A percentile compares a stretch with the other conserved stretches of the same genome.
phyloP scores from a whole-genome alignment of 148 eudicot genomes.

The Diospyros kaki region DNA sequence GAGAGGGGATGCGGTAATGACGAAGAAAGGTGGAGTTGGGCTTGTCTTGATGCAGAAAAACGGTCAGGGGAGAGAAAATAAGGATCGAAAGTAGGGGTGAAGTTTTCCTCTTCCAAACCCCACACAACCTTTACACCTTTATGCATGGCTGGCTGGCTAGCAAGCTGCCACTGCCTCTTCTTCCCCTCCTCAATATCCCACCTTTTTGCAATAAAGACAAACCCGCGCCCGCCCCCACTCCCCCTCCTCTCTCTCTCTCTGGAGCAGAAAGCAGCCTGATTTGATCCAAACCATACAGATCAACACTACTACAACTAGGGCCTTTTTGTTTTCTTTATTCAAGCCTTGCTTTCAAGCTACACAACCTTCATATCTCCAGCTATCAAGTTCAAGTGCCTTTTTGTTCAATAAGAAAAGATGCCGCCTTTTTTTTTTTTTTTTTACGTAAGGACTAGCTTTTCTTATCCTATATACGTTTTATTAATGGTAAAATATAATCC shows the following conservation, averaged over 20 bases:
- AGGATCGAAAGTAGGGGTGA: background rate
- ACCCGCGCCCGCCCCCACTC: conserved; percentile 13
- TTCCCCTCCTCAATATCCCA: background rate
- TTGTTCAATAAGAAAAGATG: too few species aligned
- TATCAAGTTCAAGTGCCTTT: too few species aligned
- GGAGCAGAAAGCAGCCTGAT: background rate
- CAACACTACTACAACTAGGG: background rate
- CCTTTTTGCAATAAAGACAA: conserved; percentile 34
- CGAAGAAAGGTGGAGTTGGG: background rate
- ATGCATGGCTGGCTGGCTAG: conserved; percentile 8
- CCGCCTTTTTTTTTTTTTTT: too few species aligned
- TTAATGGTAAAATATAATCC: too few species aligned
- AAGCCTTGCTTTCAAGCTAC: conserved; percentile 5
- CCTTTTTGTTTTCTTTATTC: background rate
- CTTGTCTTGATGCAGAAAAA: conserved; percentile 6
- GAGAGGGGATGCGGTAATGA: background rate
- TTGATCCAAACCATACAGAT: too few species aligned
- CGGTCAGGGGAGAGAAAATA: background rate
- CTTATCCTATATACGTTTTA: too few species aligned
- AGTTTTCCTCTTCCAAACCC: background rate
- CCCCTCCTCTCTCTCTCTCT: background rate
- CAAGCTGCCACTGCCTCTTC: too few species aligned
- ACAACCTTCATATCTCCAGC: background rate
- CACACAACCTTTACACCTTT: conserved; percentile 22
- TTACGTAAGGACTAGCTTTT: too few species aligned